Conservation (phyloP, 2,329 filamentous ascomycete species). For the Elsinoe ampelina region DNA sequence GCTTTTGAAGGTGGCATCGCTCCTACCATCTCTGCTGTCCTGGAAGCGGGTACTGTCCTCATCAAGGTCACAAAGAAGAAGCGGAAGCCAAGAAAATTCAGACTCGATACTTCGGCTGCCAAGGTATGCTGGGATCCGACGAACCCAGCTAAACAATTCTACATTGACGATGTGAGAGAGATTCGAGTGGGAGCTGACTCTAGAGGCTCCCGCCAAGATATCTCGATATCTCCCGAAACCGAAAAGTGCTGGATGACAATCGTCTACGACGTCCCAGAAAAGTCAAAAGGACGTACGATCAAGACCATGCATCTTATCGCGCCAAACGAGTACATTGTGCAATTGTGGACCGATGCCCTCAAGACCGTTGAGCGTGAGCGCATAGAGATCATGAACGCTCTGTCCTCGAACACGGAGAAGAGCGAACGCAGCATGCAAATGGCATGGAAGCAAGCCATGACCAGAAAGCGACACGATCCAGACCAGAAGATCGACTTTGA, state of each 20-base stretch:
- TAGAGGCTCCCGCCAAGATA: slow-evolving; percentile 80
- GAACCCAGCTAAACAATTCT: slow-evolving; percentile 72
- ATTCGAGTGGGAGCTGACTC: slow-evolving; percentile 77
- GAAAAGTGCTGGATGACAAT: slow-evolving; percentile 81
- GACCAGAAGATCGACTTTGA: slow-evolving; percentile 66
- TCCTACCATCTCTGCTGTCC: slow-evolving; percentile 64
- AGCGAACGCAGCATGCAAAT: slow-evolving; percentile 61
- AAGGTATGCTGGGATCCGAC: slow-evolving; percentile 81
- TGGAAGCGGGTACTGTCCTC: slow-evolving; percentile 70
- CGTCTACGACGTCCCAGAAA: slow-evolving; percentile 70
- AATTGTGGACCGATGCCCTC: slow-evolving; percentile 74
- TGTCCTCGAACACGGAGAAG: slow-evolving; percentile 67
- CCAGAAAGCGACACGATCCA: slow-evolving; percentile 50
- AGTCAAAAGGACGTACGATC: slow-evolving; percentile 57
- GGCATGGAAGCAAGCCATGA: slow-evolving; percentile 73
- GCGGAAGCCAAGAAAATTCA: slow-evolving; percentile 61
- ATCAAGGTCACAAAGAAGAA: slow-evolving; percentile 80
- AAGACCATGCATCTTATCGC: slow-evolving; percentile 87
- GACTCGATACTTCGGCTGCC: slow-evolving; percentile 71
- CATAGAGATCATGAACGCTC: slow-evolving; percentile 79
- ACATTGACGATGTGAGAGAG: slow-evolving; percentile 91
- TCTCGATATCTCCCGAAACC: slow-evolving; percentile 56
- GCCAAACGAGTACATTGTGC: slow-evolving; percentile 59
- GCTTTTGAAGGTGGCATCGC: slow-evolving; percentile 43
- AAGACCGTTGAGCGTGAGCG: slow-evolving; percentile 77